Conservation (phyloP, 2,329 filamentous ascomycete genomes). For the Beauveria caledonica region DNA sequence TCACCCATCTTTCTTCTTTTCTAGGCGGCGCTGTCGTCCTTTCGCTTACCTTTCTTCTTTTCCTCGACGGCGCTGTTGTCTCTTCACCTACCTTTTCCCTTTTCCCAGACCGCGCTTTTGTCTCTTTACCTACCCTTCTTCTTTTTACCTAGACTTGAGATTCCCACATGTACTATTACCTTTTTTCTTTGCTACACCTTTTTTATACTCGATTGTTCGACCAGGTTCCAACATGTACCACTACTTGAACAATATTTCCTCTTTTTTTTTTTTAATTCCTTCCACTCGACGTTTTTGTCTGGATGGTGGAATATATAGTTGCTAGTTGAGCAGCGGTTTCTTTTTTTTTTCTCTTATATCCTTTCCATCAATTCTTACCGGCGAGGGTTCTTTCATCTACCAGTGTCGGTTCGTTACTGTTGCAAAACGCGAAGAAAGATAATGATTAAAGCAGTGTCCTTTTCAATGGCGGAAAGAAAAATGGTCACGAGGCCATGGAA, state of each 20-base stretch:
- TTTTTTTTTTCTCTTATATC: no score
- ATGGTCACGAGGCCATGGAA: no score
- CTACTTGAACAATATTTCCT: not conserved
- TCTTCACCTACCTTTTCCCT: not conserved
- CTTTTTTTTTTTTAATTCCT: not conserved
- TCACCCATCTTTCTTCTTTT: no score
- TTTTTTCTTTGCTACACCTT: not conserved
- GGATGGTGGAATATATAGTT: not conserved
- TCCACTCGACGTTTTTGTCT: not conserved
- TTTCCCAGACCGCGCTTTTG: not conserved
- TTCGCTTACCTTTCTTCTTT: constrained; percentile 10
- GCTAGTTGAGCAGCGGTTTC: not conserved
- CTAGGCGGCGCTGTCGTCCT: not conserved
- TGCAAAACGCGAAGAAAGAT: no score
- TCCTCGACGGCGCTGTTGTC: not conserved
- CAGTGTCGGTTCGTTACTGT: no score
- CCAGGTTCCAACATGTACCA: not conserved
- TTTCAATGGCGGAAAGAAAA: no score
- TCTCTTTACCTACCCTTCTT: not conserved
- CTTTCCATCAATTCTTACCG: no score
- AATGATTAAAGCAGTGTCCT: no score
- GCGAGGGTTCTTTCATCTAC: no score
- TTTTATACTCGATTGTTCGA: not conserved
- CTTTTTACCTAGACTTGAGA: constrained; percentile 13
- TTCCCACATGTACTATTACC: constrained; percentile 11